Percentiles rank a stretch among this genome's conserved stretches.
Evolutionary conservation across 2,329 filamentous ascomycete genomes (phyloP).

Genomic region (Chaetothyriales sp.): DNA sequence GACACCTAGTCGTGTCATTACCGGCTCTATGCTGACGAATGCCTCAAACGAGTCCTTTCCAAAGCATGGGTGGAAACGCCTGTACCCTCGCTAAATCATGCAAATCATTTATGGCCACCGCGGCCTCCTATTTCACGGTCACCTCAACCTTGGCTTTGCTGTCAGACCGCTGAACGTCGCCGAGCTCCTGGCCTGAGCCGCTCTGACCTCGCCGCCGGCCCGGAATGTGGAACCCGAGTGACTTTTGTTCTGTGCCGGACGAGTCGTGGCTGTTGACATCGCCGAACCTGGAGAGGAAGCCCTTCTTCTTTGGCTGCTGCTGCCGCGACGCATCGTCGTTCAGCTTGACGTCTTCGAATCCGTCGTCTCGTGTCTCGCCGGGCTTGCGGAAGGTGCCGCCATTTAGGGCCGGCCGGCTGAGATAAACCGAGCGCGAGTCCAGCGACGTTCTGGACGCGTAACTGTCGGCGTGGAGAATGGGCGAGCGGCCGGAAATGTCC

Average conservation of each 20-base stretch:
- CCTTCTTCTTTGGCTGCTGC: constrained; percentile 58
- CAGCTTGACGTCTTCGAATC: constrained; percentile 81
- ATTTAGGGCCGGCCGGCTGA: constrained; percentile 48
- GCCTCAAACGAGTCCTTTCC: background rate
- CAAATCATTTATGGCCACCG: background rate
- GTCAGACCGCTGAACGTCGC: constrained; percentile 41
- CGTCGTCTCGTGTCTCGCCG: constrained; percentile 38
- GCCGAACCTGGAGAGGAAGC: constrained; percentile 70
- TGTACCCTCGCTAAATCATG: background rate
- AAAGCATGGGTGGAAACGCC: background rate
- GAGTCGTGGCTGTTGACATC: constrained; percentile 36
- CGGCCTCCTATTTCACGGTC: constrained; percentile 11
- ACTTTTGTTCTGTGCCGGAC: constrained; percentile 25
- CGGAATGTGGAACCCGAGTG: constrained; percentile 46
- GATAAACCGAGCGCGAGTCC: constrained; percentile 53
- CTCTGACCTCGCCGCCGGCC: constrained; percentile 60
- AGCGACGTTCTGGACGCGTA: constrained; percentile 60
- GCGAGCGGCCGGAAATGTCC: constrained; percentile 85
- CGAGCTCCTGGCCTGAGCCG: constrained; percentile 58
- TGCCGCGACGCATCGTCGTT: constrained; percentile 49
- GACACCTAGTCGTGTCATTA: background rate
- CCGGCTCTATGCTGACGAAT: background rate
- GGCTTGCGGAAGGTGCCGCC: constrained; percentile 46
- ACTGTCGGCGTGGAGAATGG: constrained; percentile 48
- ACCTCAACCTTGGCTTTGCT: constrained; percentile 19